Evolutionary conservation across 768 basidiomycete genomes (phyloP), one percentile per base, ranked within the genome.

Genomic region (Collybia sp.): DNA sequence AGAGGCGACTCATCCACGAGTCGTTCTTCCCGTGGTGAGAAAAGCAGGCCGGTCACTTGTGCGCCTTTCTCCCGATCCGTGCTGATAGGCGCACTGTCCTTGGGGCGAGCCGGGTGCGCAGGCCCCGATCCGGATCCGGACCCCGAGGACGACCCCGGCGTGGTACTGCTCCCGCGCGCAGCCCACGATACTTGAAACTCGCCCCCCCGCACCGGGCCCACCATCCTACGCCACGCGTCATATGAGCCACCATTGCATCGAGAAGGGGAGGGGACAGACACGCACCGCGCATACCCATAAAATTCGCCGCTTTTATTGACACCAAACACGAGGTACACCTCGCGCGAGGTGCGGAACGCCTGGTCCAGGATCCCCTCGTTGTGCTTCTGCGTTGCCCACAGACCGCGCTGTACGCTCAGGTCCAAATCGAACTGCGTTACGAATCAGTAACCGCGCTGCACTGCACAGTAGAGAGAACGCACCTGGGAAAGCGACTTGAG

Each of bases 231-330:
- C 10, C 20, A 37, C 16, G n/a, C n/a, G n/a, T n/a, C n/a, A n/a
- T n/a, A n/a, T n/a, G n/a, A n/a, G n/a, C n/a, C n/a, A n/a, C n/a
- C n/a, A n/a, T n/a, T n/a, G n/a, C n/a, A n/a, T n/a, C n/a, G n/a
- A n/a, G n/a, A n/a, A n/a, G n/a, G n/a, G n/a, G n/a, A n/a, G n/a
- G n/a, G n/a, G n/a, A n/a, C n/a, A n/a, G n/a, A n/a, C n/a, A 66
- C 70, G 49, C 64, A 92, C 83, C 77, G 81, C 10, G 91, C 93
- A 59, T 90, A 94, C 16, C 94, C 94, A 57, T 87, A 96, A 59
- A 96, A 98, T 62, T 92, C 91, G 31, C 95, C 93, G 46, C 87
- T 88, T 61, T 87, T 91, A 67, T 97, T 97, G 13, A 89, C 95
- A 31, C 93, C 80, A 55, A 97, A 97, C 47, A 98, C 82, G 37